Evolutionary conservation across 73 alveolate genomes (phyloP).

Genomic region (Paramecium octaurelia): DNA sequence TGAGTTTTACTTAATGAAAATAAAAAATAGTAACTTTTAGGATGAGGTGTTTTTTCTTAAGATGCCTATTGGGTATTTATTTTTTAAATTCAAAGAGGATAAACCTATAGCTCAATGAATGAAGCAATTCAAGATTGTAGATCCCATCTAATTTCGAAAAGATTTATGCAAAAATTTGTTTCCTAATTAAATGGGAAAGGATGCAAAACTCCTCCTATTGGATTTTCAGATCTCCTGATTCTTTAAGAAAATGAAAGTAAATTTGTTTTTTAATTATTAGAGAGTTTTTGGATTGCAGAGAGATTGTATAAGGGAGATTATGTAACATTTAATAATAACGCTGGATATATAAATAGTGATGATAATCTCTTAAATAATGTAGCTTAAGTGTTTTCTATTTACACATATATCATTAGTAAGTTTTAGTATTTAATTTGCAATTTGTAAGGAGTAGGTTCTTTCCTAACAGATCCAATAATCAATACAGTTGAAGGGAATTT

Average conservation of each 20-base stretch:
- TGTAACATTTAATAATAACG: not conserved
- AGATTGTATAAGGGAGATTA: not conserved
- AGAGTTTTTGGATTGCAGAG: not conserved
- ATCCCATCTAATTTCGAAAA: not conserved
- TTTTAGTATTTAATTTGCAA: no score
- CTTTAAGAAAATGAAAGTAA: not conserved
- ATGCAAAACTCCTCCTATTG: not conserved
- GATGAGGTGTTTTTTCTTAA: not conserved
- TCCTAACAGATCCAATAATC: no score
- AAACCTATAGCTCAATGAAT: not conserved
- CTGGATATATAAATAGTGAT: not conserved
- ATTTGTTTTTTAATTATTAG: not conserved
- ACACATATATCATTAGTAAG: no score
- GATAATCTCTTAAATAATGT: no score
- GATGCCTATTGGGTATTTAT: not conserved
- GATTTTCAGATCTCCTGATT: not conserved
- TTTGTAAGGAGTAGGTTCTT: no score
- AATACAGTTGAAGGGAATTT: no score
- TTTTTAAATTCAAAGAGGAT: not conserved
- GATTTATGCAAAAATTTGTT: not conserved
- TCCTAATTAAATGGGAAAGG: not conserved
- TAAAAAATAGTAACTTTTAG: not conserved
- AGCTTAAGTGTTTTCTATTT: no score
- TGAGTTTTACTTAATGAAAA: not conserved
- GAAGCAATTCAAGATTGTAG: slow-evolving; percentile 8